Conservation (phyloP, 148 eudicot genomes). For the Polygonum aviculare region DNA sequence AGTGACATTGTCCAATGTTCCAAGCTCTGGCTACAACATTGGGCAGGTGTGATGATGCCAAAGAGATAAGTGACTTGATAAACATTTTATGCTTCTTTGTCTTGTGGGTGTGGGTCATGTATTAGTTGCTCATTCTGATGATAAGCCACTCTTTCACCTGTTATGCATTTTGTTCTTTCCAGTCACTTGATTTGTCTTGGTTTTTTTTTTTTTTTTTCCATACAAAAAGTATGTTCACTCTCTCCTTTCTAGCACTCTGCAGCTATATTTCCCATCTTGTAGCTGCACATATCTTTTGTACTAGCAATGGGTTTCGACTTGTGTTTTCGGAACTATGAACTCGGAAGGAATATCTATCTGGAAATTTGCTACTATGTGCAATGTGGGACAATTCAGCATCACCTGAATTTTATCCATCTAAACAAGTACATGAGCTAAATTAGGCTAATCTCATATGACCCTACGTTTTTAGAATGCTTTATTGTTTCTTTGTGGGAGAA, state of each 20-base stretch:
- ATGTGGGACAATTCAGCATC: not conserved
- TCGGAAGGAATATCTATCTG: not conserved
- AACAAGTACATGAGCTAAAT: not conserved
- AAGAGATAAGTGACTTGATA: not conserved
- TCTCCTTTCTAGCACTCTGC: not conserved
- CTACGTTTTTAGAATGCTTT: not conserved
- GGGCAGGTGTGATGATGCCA: conserved; percentile 50
- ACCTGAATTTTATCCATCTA: too few species aligned
- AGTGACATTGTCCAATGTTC: conserved; percentile 72
- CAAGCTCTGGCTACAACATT: conserved; percentile 89
- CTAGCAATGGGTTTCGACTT: not conserved
- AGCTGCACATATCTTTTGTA: not conserved
- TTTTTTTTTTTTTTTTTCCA: not conserved
- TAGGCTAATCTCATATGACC: not conserved
- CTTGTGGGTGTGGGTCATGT: not conserved
- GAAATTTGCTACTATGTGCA: not conserved
- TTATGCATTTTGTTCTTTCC: not conserved
- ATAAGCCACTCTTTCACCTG: too few species aligned
- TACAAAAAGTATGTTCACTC: not conserved
- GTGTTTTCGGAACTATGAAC: not conserved
- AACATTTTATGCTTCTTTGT: not conserved
- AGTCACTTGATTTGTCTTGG: not conserved
- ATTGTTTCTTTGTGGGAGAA: not conserved
- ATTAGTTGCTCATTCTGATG: too few species aligned
- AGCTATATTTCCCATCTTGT: not conserved